Conservation (phyloP, 2,329 filamentous ascomycete genomes). For the Pyricularia grisea region DNA sequence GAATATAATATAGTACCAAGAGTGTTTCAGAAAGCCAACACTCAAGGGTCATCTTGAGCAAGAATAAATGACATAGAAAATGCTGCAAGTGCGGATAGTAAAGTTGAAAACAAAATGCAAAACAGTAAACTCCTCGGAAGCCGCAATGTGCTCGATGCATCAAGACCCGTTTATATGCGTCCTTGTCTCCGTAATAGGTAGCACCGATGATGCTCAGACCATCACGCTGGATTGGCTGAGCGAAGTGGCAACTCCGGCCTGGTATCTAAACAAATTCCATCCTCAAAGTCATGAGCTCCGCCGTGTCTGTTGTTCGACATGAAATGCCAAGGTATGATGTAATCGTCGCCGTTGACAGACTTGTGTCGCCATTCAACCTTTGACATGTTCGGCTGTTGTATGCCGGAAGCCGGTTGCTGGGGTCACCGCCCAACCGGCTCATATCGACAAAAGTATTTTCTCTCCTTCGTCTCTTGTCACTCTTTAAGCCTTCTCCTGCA, state of each 20-base stretch:
- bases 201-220: neutral
- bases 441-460: neutral
- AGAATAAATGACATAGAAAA: neutral
- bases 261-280: neutral
- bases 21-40: neutral
- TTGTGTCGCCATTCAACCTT: neutral
- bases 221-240: neutral
- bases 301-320: neutral
- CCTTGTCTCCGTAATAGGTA: neutral
- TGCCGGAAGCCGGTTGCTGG: neutral
- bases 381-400: neutral
- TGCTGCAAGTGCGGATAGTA: neutral
- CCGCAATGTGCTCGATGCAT: neutral
- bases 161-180: neutral
- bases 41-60: no score
- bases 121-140: neutral
- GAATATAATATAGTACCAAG: neutral
- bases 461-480: neutral
- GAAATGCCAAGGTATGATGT: neutral
- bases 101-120: neutral
- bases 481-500: conserved; percentile 17
- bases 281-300: neutral
- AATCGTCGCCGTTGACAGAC: neutral
- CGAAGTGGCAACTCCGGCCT: neutral
- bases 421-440: neutral